Evolutionary conservation across 1,139 yeast species (phyloP).

Genomic region (Saccharomyces hybrid): DNA sequence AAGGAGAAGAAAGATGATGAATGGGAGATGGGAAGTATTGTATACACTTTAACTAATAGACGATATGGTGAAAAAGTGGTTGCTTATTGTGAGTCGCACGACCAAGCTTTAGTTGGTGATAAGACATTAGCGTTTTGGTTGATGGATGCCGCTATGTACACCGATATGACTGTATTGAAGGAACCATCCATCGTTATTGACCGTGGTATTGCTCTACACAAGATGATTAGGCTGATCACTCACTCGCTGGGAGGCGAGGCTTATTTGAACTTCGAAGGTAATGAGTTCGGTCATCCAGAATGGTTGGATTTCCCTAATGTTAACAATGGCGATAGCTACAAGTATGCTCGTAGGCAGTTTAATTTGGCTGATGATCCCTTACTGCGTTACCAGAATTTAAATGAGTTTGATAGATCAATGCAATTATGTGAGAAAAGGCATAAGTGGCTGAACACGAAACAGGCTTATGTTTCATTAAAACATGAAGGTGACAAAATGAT

Average conservation of each 20-base stretch:
- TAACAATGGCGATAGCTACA: slow-evolving; percentile 83
- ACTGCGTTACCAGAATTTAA: slow-evolving; percentile 69
- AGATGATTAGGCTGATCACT: slow-evolving; percentile 78
- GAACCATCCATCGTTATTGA: slow-evolving; percentile 72
- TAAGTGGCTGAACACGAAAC: slow-evolving; percentile 67
- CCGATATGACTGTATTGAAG: slow-evolving; percentile 77
- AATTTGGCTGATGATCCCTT: slow-evolving; percentile 72
- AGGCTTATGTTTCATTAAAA: slow-evolving; percentile 82
- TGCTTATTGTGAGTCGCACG: slow-evolving; percentile 92
- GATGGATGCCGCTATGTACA: slow-evolving; percentile 98
- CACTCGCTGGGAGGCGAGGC: slow-evolving; percentile 94
- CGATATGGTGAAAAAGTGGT: slow-evolving; percentile 85
- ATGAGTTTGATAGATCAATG: slow-evolving; percentile 76
- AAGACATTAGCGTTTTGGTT: slow-evolving; percentile 95
- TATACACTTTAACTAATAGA: slow-evolving; percentile 77
- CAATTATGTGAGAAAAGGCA: slow-evolving; percentile 63
- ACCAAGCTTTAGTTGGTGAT: slow-evolving; percentile 96
- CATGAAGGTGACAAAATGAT: slow-evolving; percentile 82
- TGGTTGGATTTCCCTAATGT: slow-evolving; percentile 96
- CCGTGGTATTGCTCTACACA: slow-evolving; percentile 85
- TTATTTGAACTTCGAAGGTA: slow-evolving; percentile 91
- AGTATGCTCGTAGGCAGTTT: slow-evolving; percentile 92
- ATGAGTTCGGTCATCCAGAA: slow-evolving; percentile 98
- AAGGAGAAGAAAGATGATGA: slow-evolving; percentile 81
- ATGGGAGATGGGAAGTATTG: slow-evolving; percentile 82